Conservation (phyloP, 1,284 basidiomycete genomes). For the Hemileia vastatrix region DNA sequence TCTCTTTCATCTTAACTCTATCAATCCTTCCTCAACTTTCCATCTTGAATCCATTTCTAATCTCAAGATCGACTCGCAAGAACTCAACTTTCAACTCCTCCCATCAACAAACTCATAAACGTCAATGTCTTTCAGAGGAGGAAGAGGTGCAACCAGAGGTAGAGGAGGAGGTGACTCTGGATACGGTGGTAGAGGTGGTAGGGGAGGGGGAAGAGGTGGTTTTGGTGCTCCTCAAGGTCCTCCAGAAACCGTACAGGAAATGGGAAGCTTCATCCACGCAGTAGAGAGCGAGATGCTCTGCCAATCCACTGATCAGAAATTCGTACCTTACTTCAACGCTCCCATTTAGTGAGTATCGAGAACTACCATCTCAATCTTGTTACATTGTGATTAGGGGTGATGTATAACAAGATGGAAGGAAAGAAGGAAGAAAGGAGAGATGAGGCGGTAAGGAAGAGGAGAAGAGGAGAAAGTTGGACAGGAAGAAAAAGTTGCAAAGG, state of each 20-base stretch:
- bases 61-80: no score
- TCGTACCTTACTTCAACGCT: conserved; percentile 94
- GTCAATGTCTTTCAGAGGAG: conserved; percentile 34
- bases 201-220: conserved; percentile 30
- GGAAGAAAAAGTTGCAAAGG: no score
- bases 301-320: conserved; percentile 61
- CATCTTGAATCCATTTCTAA: background rate
- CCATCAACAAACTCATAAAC: background rate
- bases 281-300: conserved; percentile 99
- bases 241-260: conserved; percentile 40
- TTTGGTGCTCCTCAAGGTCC: conserved; percentile 36
- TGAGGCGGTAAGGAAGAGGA: no score
- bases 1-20: no score
- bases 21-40: background rate
- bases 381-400: no score
- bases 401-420: no score
- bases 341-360: conserved; percentile 61
- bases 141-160: conserved; percentile 27
- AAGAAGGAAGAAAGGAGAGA: no score
- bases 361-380: no score
- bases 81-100: background rate
- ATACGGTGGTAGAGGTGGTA: conserved; percentile 32
- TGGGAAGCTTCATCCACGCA: conserved; percentile 72
- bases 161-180: conserved; percentile 30
- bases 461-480: no score